phyloP scores from a whole-genome alignment of 2,329 filamentous ascomycete genomes.

The Talaromyces islandicus region DNA sequence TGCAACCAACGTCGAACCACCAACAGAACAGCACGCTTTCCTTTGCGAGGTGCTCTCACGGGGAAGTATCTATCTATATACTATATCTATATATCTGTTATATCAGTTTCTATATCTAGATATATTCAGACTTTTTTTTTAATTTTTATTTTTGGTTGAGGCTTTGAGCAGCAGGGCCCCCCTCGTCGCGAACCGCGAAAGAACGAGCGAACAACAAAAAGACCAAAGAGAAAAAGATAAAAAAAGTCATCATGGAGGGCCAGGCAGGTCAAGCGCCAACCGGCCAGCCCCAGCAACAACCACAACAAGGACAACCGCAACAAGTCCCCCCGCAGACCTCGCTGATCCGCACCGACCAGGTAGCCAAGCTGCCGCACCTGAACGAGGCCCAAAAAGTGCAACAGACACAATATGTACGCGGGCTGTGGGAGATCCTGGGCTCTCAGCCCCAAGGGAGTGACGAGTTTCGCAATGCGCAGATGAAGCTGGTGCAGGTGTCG shows the following conservation, averaged over 20 bases:
- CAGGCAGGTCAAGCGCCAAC: slow-evolving; percentile 15
- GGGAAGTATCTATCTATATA: neutral
- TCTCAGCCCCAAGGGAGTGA: slow-evolving; percentile 42
- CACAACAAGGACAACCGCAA: slow-evolving; percentile 16
- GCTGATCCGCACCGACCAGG: slow-evolving; percentile 48
- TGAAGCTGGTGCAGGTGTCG: slow-evolving; percentile 47
- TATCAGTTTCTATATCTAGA: too few relatives aligned
- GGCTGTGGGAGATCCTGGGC: slow-evolving; percentile 50
- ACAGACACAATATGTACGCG: slow-evolving; percentile 49
- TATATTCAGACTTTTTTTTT: too few relatives aligned
- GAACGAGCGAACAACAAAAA: neutral
- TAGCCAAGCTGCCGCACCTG: slow-evolving; percentile 48
- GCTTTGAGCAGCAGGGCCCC: neutral
- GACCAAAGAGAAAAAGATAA: neutral
- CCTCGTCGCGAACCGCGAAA: neutral
- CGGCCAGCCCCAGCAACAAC: slow-evolving; percentile 11
- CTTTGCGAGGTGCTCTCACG: neutral
- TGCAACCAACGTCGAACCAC: neutral
- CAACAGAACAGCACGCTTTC: neutral
- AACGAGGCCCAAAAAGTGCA: slow-evolving; percentile 50
- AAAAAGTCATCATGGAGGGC: neutral
- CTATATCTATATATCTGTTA: neutral
- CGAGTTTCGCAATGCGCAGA: slow-evolving; percentile 46
- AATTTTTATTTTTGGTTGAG: neutral
- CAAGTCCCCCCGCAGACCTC: slow-evolving; percentile 32